Conservation (phyloP, 1,139 yeast genomes). For the Yamadazyma songkhlaensis region DNA sequence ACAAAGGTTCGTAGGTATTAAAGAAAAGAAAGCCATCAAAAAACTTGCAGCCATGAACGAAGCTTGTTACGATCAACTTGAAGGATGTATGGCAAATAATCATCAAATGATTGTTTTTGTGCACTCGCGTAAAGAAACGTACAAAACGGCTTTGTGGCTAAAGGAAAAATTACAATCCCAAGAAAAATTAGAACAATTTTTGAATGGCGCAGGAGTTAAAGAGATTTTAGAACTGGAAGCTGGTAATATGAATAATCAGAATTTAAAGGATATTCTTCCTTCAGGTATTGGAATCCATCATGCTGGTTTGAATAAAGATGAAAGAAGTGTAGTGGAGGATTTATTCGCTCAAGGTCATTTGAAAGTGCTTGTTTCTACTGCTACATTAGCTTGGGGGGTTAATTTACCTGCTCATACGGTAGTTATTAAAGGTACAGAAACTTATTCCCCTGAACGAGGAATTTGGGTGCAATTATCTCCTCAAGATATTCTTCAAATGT, state of each 20-base stretch:
- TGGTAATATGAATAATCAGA: constrained; percentile 50
- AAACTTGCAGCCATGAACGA: constrained; percentile 82
- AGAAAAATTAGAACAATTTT: constrained; percentile 46
- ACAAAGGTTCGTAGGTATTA: constrained; percentile 84
- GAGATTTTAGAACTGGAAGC: constrained; percentile 68
- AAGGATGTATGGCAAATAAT: constrained; percentile 54
- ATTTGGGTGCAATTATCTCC: constrained; percentile 87
- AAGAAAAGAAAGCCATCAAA: constrained; percentile 80
- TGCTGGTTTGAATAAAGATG: constrained; percentile 80
- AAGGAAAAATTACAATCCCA: constrained; percentile 62
- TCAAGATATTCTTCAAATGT: constrained; percentile 92
- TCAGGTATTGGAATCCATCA: constrained; percentile 90
- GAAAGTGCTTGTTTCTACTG: constrained; percentile 84
- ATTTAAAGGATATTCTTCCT: constrained; percentile 59
- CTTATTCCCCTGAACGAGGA: constrained; percentile 89
- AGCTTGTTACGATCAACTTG: constrained; percentile 81
- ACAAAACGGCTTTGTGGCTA: constrained; percentile 75
- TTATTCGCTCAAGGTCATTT: constrained; percentile 84
- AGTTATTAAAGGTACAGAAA: constrained; percentile 90
- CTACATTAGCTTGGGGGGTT: constrained; percentile 99
- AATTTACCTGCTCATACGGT: constrained; percentile 97
- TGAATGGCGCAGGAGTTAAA: constrained; percentile 56
- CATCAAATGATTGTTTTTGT: constrained; percentile 88
- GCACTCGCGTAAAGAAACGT: constrained; percentile 91
- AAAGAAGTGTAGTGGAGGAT: constrained; percentile 79